These are phyloP conservation scores for Ilyonectria destructans DNA, from an alignment of 2,329 filamentous ascomycete species.

Conservation along the genomic window DNA sequence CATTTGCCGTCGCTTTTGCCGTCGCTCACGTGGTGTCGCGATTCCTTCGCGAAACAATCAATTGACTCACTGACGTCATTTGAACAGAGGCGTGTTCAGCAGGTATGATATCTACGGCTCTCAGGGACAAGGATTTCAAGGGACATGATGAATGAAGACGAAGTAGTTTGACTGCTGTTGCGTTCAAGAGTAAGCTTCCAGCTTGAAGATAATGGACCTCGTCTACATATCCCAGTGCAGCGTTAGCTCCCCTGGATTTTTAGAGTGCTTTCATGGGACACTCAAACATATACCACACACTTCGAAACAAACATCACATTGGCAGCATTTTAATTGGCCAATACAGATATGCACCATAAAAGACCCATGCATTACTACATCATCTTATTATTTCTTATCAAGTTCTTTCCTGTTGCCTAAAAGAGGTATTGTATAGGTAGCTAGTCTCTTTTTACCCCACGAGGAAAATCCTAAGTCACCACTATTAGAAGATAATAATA, in stretches of 20 bases:
- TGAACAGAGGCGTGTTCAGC: background rate
- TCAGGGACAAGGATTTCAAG: no score
- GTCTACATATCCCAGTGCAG: background rate
- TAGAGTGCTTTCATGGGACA: background rate
- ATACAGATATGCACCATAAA: no score
- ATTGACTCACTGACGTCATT: constrained; percentile 49
- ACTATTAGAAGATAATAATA: no score
- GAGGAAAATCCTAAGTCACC: no score
- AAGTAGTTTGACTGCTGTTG: background rate
- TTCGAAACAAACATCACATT: background rate
- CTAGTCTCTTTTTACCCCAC: no score
- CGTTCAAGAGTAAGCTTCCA: background rate
- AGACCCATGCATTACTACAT: no score
- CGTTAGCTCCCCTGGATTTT: constrained; percentile 7
- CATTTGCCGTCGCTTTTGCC: constrained; percentile 42
- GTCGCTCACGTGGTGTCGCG: constrained; percentile 51
- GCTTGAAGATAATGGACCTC: background rate
- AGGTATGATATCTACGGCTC: background rate
- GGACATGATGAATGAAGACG: background rate
- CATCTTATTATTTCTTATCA: no score
- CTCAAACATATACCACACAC: no score
- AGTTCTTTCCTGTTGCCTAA: no score
- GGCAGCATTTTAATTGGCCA: no score
- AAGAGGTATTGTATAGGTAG: no score
- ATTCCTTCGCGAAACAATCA: constrained; percentile 38